Percentiles rank a stretch among this genome's conserved stretches.
Evolutionary conservation across 768 basidiomycete genomes (phyloP).

Genomic region (Sporobolomyces phaffii): DNA sequence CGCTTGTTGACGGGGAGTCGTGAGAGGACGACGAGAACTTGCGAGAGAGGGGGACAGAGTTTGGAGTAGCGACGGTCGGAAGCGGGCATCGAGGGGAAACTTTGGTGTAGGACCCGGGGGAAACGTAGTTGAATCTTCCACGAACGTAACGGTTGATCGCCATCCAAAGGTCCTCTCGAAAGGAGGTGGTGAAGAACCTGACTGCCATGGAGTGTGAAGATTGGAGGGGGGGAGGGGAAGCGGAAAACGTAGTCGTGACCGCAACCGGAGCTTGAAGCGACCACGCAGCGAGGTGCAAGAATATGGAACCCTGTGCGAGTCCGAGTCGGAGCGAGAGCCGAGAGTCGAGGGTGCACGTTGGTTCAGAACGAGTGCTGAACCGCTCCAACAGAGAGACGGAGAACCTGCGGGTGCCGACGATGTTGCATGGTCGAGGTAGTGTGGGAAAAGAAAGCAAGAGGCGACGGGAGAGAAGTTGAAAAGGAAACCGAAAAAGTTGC

Average conservation of each 20-base stretch:
- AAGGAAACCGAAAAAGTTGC: background rate
- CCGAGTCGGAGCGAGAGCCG: too few relatives aligned
- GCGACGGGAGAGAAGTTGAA: too few relatives aligned
- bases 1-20: conserved; percentile 8
- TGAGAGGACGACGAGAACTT: background rate
- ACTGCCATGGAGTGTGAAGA: conserved; percentile 18
- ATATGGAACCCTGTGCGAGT: too few relatives aligned
- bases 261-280: too few relatives aligned
- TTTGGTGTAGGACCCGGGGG: background rate
- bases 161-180: conserved; percentile 4
- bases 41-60: background rate
- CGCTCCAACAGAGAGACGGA: too few relatives aligned
- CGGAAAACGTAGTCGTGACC: background rate
- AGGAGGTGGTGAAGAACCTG: conserved; percentile 27
- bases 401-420: too few relatives aligned
- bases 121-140: conserved; percentile 23
- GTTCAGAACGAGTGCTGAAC: too few relatives aligned
- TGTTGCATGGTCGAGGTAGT: background rate
- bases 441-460: too few relatives aligned
- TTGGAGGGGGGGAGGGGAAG: background rate
- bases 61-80: too few relatives aligned
- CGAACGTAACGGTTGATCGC: conserved; percentile 28
- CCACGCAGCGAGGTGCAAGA: too few relatives aligned
- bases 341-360: too few relatives aligned
- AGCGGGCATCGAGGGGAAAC: too few relatives aligned